Base-by-base conservation (phyloP, 164 flowering plant genomes). In the Berberis vulgaris region DNA sequence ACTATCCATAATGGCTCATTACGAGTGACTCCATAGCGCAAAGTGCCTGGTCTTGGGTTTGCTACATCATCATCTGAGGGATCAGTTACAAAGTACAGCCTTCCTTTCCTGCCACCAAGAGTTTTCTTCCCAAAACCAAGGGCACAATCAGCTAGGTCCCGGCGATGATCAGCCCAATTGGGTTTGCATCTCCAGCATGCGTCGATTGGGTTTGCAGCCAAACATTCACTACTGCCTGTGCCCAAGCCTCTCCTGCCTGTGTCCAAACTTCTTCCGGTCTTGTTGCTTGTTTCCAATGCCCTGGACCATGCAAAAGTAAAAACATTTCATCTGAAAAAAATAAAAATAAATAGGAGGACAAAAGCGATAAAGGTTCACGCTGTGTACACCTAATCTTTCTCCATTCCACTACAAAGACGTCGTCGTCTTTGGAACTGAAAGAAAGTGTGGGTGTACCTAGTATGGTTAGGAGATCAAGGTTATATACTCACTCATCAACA, bases 181-280 rank as follows among this genome's bases (percentile, higher is more conserved):
- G 64, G 60, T 5, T 66, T 69, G 65, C 96, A 89, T 69, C 93
- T 74, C 96, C 96, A 89, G 78, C 93, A 89, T 0, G 75, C 40
- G 69, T 89, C 96, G 38, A 89, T 89, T 0, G 96, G 96, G 77
- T 89, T 89, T 1, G 83, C 79, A 0, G 89, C 93, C 65, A 4
- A 2, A 78, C 93, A 89, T 13, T 69, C 69, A 1, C 77, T 75
- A 0, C 39, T 52, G 69, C 76, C 26, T 12, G 43, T 57, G 43
- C 63, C 39, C 55, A 86, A 60, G 54, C 45, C 26, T 26, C 26
- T 26, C 26, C 26, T 26, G 26, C 26, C 26, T 26, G 26, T 26
- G 26, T 26, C 26, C 26, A 26, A 26, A 26, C 26, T 49, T 63
- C 95, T 77, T 57, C 89, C 81, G 39, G 84, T 83, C 66, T 68